A percentile compares a stretch with the other conserved stretches of the same genome.
Conservation (phyloP, 352 stramenopile genomes). For the Blastocystis sp. region DNA sequence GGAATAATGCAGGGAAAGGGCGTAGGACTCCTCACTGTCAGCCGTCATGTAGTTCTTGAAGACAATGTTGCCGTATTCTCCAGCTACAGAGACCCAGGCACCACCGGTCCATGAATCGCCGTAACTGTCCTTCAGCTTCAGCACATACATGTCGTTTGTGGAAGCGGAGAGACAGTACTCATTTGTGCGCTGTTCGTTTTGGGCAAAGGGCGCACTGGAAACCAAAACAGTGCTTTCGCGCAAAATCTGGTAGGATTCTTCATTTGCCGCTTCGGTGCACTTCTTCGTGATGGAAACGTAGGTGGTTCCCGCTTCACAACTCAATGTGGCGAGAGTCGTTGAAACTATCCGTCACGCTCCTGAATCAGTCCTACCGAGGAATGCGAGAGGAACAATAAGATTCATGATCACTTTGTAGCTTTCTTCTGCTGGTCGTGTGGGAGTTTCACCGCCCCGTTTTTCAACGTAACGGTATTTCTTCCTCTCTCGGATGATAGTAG, state of each 20-base stretch:
- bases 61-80: slow-evolving; percentile 26
- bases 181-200: neutral
- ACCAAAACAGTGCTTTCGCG: neutral
- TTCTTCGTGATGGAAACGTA: neutral
- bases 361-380: neutral
- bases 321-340: neutral
- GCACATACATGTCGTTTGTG: slow-evolving; percentile 3
- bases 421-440: too few species aligned
- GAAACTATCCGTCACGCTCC: neutral
- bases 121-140: slow-evolving; percentile 7
- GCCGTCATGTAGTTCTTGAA: slow-evolving; percentile 58
- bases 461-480: neutral
- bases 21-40: neutral
- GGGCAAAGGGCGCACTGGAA: neutral
- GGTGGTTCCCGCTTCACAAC: neutral
- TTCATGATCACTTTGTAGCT: neutral
- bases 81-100: neutral
- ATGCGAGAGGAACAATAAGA: neutral
- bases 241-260: neutral
- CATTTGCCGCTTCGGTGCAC: neutral
- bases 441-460: neutral
- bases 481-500: neutral
- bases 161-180: neutral
- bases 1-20: slow-evolving; percentile 4
- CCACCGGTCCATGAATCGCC: slow-evolving; percentile 1